Base-by-base conservation (phyloP, 1,284 basidiomycete species). In the Pterulicium gracile region DNA sequence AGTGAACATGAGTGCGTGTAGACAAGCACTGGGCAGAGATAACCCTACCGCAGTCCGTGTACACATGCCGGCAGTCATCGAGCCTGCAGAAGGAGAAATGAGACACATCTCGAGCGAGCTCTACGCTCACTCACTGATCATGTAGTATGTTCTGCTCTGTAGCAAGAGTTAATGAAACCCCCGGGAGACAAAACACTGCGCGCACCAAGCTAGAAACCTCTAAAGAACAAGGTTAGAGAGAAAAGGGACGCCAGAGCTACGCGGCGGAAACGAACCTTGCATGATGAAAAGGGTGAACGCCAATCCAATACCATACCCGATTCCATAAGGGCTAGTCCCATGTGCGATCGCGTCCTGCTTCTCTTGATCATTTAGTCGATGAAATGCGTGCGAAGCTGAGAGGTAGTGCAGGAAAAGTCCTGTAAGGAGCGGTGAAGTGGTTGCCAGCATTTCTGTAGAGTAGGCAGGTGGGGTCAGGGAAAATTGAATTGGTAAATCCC, bases 381-480 rank as follows among this genome's bases (percentile, higher is more conserved):
- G 62, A 43, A 66, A 76, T 3, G 62, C 45, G 57, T 77, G 84
- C 0, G 79, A 72, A 1, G 70, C 60, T 0, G 70, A 66, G 15
- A 83, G 68, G 70, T 80, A 86, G 1, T 70, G 70, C 27, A 88
- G 67, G 3, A 89, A 60, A 1, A 75, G 65, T 52, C 80, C 79
- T 49, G 69, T 80, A 20, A 87, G 60, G 1, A 84, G 67, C 0
- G 81, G 81, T 1, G 76, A 72, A 1, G 74, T 78, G 2, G 79
- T 79, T 45, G 68, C 71, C 32, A 81, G 65, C 0, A 72, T 75
- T 50, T 77, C 78, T 78, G 3, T 47, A 14, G 57, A 68, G 7
- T 45, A 77, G 80, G n/a, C n/a, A n/a, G n/a, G 77, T 19, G 70
- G 67, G 23, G 66, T 50, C 1, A 83, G 57, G n/a, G 36, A 39